Evolutionary conservation across 331 rosid species (phyloP).

Genomic region (Arachis monticola): DNA sequence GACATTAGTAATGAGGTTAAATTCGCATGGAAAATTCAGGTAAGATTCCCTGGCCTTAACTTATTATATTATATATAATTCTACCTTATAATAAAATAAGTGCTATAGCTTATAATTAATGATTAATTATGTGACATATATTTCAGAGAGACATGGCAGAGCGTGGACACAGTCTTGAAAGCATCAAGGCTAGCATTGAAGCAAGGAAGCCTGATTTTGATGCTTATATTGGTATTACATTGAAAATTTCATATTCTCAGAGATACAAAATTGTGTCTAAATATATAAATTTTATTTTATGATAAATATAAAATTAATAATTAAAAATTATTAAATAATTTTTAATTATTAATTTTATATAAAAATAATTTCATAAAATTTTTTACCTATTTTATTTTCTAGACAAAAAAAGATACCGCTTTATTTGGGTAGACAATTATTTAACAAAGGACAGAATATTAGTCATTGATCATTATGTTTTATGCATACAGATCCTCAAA

Average conservation of each 20-base stretch:
- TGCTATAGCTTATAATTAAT: constrained; percentile 1
- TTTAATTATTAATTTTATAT: no score
- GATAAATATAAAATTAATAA: no score
- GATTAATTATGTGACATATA: constrained; percentile 17
- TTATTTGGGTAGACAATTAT: no score
- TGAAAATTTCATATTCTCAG: no score
- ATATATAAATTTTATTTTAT: no score
- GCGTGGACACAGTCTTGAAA: constrained; percentile 98
- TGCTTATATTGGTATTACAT: constrained; percentile 77
- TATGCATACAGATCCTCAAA: constrained; percentile 77
- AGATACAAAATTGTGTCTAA: no score
- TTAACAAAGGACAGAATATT: no score
- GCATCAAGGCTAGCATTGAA: constrained; percentile 98
- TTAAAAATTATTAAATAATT: no score
- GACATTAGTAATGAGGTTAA: constrained; percentile 99
- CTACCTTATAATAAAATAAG: background rate
- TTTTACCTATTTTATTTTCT: no score
- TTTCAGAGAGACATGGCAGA: constrained; percentile 98
- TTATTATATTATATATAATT: constrained; percentile 3
- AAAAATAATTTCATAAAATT: no score
- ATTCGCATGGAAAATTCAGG: constrained; percentile 99
- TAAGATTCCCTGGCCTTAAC: constrained; percentile 22
- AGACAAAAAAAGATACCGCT: no score
- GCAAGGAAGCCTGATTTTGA: constrained; percentile 98
- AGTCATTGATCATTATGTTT: no score